Evolutionary conservation across 116 monocot genomes (phyloP).

Genomic region (Trichopus zeylanicus): DNA sequence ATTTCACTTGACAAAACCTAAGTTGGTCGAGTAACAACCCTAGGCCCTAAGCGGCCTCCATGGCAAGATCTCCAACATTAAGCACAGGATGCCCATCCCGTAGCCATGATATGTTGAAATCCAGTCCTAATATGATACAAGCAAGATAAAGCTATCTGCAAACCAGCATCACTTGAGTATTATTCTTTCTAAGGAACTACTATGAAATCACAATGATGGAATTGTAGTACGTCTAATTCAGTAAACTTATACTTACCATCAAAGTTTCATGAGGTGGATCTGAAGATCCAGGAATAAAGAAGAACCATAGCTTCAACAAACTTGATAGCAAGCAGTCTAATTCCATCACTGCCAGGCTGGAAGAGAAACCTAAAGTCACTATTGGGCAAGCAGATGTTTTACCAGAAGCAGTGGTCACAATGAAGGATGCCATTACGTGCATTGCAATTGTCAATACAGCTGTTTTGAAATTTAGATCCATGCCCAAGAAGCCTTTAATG

Average conservation of each 20-base stretch:
- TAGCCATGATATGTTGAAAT: slow-evolving; percentile 84
- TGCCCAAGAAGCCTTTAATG: slow-evolving; percentile 57
- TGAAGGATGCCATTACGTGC: slow-evolving; percentile 40
- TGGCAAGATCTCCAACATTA: slow-evolving; percentile 72
- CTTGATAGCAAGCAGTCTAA: slow-evolving; percentile 68
- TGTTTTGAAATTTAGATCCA: slow-evolving; percentile 71
- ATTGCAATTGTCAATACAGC: slow-evolving; percentile 52
- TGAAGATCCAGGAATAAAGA: slow-evolving; percentile 60
- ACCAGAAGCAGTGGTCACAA: background rate
- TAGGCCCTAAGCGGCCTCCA: slow-evolving; percentile 76
- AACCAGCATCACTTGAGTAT: background rate
- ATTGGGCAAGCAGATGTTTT: background rate
- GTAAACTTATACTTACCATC: slow-evolving; percentile 32
- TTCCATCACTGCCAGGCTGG: slow-evolving; percentile 68
- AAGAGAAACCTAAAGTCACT: slow-evolving; percentile 3
- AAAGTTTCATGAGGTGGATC: slow-evolving; percentile 46
- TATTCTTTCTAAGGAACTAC: background rate
- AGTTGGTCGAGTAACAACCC: slow-evolving; percentile 82
- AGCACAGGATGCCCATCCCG: slow-evolving; percentile 74
- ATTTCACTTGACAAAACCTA: slow-evolving; percentile 62
- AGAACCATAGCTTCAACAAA: slow-evolving; percentile 79
- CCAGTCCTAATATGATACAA: slow-evolving; percentile 17
- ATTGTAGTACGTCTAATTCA: background rate
- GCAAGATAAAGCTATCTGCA: background rate
- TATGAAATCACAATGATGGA: background rate